Evolutionary conservation across 164 flowering plant species (phyloP).

Genomic region (Stephania cephalantha): DNA sequence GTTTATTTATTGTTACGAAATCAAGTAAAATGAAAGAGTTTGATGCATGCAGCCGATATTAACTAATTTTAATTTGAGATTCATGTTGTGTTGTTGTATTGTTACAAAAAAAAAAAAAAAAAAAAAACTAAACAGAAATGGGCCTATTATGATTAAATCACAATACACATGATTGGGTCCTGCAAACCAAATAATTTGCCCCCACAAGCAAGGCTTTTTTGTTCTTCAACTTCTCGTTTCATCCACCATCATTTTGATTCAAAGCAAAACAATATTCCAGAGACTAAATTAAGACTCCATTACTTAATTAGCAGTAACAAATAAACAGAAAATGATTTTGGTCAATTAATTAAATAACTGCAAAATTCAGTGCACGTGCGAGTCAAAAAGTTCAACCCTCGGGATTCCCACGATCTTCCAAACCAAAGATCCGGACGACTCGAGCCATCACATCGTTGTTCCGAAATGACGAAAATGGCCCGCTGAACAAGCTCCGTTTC

Average conservation of each 20-base stretch:
- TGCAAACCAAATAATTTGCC: neutral
- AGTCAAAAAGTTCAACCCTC: neutral
- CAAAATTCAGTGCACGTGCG: neutral
- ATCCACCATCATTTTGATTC: neutral
- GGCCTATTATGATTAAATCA: too few relatives aligned
- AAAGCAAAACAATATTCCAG: neutral
- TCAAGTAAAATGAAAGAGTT: too few relatives aligned
- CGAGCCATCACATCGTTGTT: neutral
- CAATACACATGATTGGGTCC: too few relatives aligned
- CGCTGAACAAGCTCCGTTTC: neutral
- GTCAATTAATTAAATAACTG: neutral
- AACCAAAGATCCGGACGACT: neutral
- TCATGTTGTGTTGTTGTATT: too few relatives aligned
- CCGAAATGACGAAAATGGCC: constrained; percentile 3
- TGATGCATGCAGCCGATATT: too few relatives aligned
- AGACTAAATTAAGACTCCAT: neutral
- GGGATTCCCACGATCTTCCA: too few relatives aligned
- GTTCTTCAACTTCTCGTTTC: neutral
- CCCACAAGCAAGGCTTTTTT: neutral
- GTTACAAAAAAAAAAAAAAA: too few relatives aligned
- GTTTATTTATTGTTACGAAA: too few relatives aligned
- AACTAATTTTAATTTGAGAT: too few relatives aligned
- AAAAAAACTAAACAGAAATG: too few relatives aligned
- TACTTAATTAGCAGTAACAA: neutral
- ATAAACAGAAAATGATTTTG: too few relatives aligned